phyloP scores from a whole-genome alignment of 495 filamentous ascomycete genomes.

The Achaetomiella virescens region DNA sequence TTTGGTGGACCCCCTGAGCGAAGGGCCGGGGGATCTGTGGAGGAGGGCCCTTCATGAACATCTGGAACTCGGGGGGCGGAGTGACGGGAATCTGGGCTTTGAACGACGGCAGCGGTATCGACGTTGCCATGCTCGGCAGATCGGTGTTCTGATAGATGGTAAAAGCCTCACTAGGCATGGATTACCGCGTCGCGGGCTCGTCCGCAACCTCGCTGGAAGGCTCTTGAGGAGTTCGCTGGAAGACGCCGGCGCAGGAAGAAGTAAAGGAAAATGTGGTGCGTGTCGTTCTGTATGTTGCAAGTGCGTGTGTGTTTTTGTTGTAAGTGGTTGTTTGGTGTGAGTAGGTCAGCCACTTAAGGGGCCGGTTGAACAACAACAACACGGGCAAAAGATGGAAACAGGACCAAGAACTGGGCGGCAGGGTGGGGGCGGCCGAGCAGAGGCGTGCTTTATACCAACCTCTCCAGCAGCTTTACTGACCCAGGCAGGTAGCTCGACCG shows the following conservation, averaged over 20 bases:
- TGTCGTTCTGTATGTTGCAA: background rate
- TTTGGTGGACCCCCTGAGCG: background rate
- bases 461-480: no score
- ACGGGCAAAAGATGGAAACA: conserved; percentile 7
- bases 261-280: background rate
- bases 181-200: background rate
- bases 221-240: background rate
- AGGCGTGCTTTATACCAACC: conserved; percentile 10
- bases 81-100: conserved; percentile 25
- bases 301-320: background rate
- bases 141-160: background rate
- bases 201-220: background rate
- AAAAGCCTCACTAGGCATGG: background rate
- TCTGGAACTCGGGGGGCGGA: conserved; percentile 26
- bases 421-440: background rate
- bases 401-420: background rate
- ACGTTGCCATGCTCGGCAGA: conserved; percentile 19
- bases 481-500: background rate
- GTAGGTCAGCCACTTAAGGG: background rate
- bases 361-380: background rate
- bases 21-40: conserved; percentile 7
- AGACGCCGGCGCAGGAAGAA: background rate
- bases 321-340: background rate
- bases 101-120: conserved; percentile 20
- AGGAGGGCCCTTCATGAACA: conserved; percentile 20